phyloP scores from a whole-genome alignment of 1,284 basidiomycete genomes.

The Ustilago tritici region DNA sequence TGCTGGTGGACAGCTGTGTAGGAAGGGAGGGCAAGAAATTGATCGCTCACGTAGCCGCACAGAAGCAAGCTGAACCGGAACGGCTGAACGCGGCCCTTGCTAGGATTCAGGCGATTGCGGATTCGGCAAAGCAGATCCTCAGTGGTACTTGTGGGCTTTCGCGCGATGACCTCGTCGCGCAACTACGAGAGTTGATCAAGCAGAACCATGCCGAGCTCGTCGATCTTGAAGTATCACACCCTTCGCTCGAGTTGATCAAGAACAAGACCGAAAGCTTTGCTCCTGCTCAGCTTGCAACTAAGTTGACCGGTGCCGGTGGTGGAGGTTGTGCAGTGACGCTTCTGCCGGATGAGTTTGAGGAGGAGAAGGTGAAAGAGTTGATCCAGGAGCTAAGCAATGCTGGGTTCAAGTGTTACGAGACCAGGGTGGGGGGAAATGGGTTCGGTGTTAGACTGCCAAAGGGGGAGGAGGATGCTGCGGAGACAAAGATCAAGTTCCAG shows the following conservation, averaged over 20 bases:
- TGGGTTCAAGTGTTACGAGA: slow-evolving; percentile 87
- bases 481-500: slow-evolving; percentile 30
- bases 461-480: slow-evolving; percentile 23
- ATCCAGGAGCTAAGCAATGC: slow-evolving; percentile 67
- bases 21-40: slow-evolving; percentile 93
- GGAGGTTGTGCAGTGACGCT: slow-evolving; percentile 97
- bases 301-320: slow-evolving; percentile 98
- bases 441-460: slow-evolving; percentile 80
- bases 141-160: slow-evolving; percentile 22
- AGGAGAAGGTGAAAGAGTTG: slow-evolving; percentile 44
- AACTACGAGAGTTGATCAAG: slow-evolving; percentile 73
- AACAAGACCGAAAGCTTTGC: slow-evolving; percentile 78
- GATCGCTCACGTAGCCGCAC: slow-evolving; percentile 85
- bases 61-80: slow-evolving; percentile 76
- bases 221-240: slow-evolving; percentile 92
- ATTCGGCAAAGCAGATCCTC: slow-evolving; percentile 56
- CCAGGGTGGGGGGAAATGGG: slow-evolving; percentile 91
- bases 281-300: slow-evolving; percentile 78
- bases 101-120: slow-evolving; percentile 51
- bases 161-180: slow-evolving; percentile 32
- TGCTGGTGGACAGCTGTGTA: slow-evolving; percentile 92
- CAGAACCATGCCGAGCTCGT: slow-evolving; percentile 90
- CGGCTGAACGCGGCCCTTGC: slow-evolving; percentile 51
- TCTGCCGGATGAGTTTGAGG: slow-evolving; percentile 80
- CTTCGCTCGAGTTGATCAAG: slow-evolving; percentile 85